Conservation (phyloP, 176 grass and related monocot species). For the Carex parvula region DNA sequence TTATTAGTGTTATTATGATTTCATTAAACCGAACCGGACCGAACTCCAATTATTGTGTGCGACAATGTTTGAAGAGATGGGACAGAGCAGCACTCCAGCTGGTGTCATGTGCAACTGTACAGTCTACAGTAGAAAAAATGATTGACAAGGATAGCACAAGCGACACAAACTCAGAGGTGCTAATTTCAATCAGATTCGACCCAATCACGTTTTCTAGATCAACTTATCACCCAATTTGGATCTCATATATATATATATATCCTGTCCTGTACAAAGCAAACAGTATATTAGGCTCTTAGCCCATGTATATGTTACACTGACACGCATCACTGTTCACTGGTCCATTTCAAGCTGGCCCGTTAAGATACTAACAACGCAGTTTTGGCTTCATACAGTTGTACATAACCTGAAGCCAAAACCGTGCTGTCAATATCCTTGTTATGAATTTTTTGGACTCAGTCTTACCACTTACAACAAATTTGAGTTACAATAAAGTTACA, state of each 20-base stretch:
- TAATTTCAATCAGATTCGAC: background rate
- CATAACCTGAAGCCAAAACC: too few species aligned
- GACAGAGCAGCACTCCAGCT: background rate
- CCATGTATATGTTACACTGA: background rate
- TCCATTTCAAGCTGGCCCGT: background rate
- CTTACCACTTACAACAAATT: too few species aligned
- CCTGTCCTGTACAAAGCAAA: background rate
- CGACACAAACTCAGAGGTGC: constrained; percentile 13
- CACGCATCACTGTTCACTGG: background rate
- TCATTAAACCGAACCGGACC: too few species aligned
- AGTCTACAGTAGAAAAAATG: background rate
- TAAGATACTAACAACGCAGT: background rate
- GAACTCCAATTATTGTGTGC: too few species aligned
- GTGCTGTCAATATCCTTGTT: background rate
- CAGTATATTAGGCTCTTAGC: background rate
- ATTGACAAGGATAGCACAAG: constrained; percentile 19
- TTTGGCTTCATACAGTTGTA: too few species aligned
- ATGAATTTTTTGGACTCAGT: background rate
- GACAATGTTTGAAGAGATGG: background rate
- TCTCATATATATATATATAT: background rate
- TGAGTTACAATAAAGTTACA: too few species aligned
- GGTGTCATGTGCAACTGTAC: background rate
- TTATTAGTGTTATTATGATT: too few species aligned
- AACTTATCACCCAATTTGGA: background rate
- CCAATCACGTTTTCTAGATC: background rate